These are phyloP conservation scores for Pachysandra terminalis DNA, from an alignment of 164 flowering plant genomes.

Conservation along the genomic window DNA sequence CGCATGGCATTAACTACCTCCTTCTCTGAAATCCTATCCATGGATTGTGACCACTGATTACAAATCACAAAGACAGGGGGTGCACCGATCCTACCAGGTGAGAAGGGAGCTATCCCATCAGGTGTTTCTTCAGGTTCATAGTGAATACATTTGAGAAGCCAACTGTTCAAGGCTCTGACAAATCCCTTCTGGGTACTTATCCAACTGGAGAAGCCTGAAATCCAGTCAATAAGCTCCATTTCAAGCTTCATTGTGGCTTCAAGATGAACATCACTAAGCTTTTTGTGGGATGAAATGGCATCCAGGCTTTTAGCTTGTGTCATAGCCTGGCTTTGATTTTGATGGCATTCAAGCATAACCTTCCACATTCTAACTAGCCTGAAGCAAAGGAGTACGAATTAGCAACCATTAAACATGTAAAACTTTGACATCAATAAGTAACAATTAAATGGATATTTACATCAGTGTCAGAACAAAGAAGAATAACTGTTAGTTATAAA, in stretches of 20 bases:
- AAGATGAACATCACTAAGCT: slow-evolving; percentile 29
- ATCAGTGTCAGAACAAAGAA: not conserved
- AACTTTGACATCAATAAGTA: not conserved
- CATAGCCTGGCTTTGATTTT: slow-evolving; percentile 33
- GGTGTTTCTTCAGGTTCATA: slow-evolving; percentile 46
- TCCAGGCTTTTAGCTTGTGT: slow-evolving; percentile 37
- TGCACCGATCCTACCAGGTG: slow-evolving; percentile 50
- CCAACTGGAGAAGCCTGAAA: slow-evolving; percentile 43
- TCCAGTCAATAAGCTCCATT: slow-evolving; percentile 44
- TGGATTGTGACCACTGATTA: slow-evolving; percentile 45
- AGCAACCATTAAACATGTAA: not conserved
- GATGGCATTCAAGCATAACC: slow-evolving; percentile 57
- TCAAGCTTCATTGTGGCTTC: slow-evolving; percentile 35
- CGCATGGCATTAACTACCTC: slow-evolving; percentile 48
- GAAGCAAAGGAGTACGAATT: slow-evolving; percentile 4
- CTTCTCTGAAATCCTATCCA: slow-evolving; percentile 40
- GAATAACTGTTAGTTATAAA: not conserved
- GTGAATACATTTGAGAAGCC: slow-evolving; percentile 49
- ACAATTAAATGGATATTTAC: not conserved
- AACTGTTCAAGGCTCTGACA: slow-evolving; percentile 44
- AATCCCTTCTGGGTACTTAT: slow-evolving; percentile 41
- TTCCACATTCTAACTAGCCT: slow-evolving; percentile 65
- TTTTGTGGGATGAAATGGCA: slow-evolving; percentile 19
- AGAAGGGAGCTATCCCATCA: slow-evolving; percentile 44
- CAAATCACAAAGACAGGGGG: slow-evolving; percentile 52